These are phyloP conservation scores for Trichoderma afroharzianum DNA, from an alignment of 2,329 filamentous ascomycete genomes.

Conservation along the genomic window DNA sequence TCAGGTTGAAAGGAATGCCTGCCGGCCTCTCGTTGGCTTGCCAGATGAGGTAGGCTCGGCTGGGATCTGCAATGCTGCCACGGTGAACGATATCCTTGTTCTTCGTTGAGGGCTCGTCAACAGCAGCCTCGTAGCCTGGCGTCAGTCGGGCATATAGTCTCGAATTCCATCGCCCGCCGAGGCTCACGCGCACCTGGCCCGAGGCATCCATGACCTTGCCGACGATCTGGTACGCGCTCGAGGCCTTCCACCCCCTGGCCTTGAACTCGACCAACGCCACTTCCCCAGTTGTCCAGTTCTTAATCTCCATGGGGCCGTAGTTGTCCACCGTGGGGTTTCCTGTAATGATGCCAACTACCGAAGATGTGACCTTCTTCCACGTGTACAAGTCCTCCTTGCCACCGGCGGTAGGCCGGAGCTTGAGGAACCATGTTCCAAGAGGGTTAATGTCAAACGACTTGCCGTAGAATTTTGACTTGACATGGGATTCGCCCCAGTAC, in stretches of 20 bases:
- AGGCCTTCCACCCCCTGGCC: slow-evolving; percentile 90
- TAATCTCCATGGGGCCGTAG: slow-evolving; percentile 94
- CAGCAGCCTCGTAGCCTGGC: slow-evolving; percentile 77
- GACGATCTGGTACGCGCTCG: slow-evolving; percentile 81
- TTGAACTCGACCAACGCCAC: slow-evolving; percentile 91
- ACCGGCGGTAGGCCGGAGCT: slow-evolving; percentile 69
- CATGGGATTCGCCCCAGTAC: slow-evolving; percentile 93
- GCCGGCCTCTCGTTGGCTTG: slow-evolving; percentile 76
- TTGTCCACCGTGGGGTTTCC: slow-evolving; percentile 97
- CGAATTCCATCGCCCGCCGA: slow-evolving; percentile 96
- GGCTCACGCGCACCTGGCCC: slow-evolving; percentile 80
- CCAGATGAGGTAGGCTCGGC: slow-evolving; percentile 86
- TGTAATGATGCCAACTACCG: slow-evolving; percentile 97
- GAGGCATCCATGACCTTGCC: slow-evolving; percentile 79
- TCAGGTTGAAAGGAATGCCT: slow-evolving; percentile 94
- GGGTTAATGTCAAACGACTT: slow-evolving; percentile 97
- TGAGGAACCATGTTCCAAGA: slow-evolving; percentile 94
- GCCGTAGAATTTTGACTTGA: slow-evolving; percentile 95
- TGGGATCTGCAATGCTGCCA: slow-evolving; percentile 60
- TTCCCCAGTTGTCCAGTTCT: slow-evolving; percentile 95
- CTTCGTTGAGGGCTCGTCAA: slow-evolving; percentile 51
- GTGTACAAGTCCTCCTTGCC: slow-evolving; percentile 86
- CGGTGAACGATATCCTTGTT: slow-evolving; percentile 37
- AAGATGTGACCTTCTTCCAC: slow-evolving; percentile 98
- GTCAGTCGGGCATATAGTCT: slow-evolving; percentile 93